Evolutionary conservation across 2,329 filamentous ascomycete species (phyloP).

Genomic region (Fusarium armeniacum): DNA sequence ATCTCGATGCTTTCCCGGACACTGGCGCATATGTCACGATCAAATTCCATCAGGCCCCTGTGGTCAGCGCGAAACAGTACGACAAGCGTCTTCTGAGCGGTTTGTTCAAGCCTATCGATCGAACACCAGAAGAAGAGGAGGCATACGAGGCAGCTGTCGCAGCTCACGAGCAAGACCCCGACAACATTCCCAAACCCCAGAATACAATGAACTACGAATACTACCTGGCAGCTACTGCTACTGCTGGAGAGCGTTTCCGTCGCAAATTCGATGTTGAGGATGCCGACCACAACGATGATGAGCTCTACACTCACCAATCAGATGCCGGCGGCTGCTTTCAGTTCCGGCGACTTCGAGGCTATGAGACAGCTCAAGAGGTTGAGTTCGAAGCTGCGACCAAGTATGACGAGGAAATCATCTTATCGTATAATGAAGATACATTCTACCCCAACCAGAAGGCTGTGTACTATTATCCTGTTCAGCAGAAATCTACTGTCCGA

Average conservation of each 20-base stretch:
- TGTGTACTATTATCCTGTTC: conserved; percentile 77
- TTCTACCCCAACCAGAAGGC: conserved; percentile 67
- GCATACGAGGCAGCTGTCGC: conserved; percentile 65
- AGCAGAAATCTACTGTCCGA: conserved; percentile 73
- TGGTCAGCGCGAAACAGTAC: conserved; percentile 65
- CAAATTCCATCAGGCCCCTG: conserved; percentile 77
- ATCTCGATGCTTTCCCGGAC: conserved; percentile 77
- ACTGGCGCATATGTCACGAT: conserved; percentile 77
- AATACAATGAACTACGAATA: conserved; percentile 76
- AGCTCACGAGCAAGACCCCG: conserved; percentile 69
- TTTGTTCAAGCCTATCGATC: conserved; percentile 72
- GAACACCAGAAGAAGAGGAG: conserved; percentile 67
- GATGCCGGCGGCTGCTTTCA: conserved; percentile 66
- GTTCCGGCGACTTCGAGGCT: conserved; percentile 73
- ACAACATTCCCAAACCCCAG: conserved; percentile 67
- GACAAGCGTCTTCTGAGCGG: conserved; percentile 73
- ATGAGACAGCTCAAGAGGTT: conserved; percentile 72
- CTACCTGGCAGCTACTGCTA: conserved; percentile 68
- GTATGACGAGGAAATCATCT: conserved; percentile 74
- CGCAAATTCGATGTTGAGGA: conserved; percentile 72
- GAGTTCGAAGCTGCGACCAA: conserved; percentile 70
- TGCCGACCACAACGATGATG: conserved; percentile 66
- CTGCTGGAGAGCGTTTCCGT: conserved; percentile 68
- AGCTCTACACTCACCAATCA: conserved; percentile 67
- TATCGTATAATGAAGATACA: conserved; percentile 69